A percentile compares a stretch with the other conserved stretches of the same genome.
Conservation (phyloP, 2,329 filamentous ascomycete species). For the Coleophoma cylindrospora region DNA sequence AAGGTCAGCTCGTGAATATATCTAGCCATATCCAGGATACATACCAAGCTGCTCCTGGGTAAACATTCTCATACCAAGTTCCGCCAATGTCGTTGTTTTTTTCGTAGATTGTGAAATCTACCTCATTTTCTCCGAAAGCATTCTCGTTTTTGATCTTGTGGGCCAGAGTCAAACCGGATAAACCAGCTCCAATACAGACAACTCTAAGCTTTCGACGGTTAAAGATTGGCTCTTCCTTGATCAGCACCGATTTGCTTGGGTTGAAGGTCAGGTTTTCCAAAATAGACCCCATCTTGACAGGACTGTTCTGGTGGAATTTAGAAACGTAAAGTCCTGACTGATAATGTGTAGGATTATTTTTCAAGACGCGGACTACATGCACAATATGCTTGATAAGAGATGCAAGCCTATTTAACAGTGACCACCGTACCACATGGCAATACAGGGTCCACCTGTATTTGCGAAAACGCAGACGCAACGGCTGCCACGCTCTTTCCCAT, state of each 20-base stretch:
- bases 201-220: slow-evolving; percentile 7
- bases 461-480: no score
- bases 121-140: slow-evolving; percentile 28
- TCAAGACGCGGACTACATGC: no score
- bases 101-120: slow-evolving; percentile 57
- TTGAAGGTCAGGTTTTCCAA: not conserved
- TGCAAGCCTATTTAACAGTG: no score
- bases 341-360: no score
- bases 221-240: slow-evolving; percentile 3
- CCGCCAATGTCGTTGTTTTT: slow-evolving; percentile 46
- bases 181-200: slow-evolving; percentile 15
- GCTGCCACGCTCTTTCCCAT: no score
- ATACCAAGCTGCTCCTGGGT: slow-evolving; percentile 15
- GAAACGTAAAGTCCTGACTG: no score
- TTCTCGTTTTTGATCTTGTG: slow-evolving; percentile 21
- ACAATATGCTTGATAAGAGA: no score
- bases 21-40: slow-evolving; percentile 35
- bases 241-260: slow-evolving; percentile 1
- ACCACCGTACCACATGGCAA: no score
- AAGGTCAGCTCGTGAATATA: slow-evolving; percentile 31
- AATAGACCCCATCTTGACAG: not conserved
- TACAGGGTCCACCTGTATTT: no score
- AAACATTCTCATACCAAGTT: slow-evolving; percentile 44
- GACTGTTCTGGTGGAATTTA: not conserved
- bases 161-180: slow-evolving; percentile 26